Conservation (phyloP, 208 protist species). For the Angomonas deanei region DNA sequence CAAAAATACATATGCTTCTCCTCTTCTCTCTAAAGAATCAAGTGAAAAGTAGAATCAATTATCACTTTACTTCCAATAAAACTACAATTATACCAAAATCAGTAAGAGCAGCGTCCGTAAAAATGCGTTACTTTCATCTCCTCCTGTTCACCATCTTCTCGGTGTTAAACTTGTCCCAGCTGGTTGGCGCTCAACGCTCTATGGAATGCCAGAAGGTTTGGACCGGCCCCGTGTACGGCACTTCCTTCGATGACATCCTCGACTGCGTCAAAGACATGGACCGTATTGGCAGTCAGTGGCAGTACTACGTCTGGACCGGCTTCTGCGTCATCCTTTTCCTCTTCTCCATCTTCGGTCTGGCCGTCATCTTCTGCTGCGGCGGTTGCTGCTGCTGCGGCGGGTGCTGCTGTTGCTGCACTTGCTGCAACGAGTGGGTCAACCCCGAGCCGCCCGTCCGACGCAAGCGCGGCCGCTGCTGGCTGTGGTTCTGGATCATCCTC, state of each 20-base stretch:
- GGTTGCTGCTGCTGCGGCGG: slow-evolving; percentile 33
- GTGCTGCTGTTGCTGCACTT: slow-evolving; percentile 10
- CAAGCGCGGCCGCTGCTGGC: slow-evolving; percentile 29
- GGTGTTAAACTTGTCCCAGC: not conserved
- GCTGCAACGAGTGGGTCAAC: slow-evolving; percentile 4
- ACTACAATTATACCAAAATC: no score
- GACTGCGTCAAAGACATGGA: slow-evolving; percentile 45
- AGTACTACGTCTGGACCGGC: slow-evolving; percentile 48
- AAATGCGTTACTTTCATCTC: not conserved
- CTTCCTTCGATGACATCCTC: slow-evolving; percentile 33
- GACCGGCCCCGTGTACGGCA: slow-evolving; percentile 24
- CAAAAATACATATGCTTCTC: no score
- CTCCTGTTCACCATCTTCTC: not conserved
- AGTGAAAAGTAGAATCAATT: no score
- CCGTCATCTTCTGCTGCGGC: slow-evolving; percentile 47
- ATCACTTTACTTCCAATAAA: no score
- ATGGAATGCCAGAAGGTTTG: slow-evolving; percentile 72
- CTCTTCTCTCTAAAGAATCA: no score
- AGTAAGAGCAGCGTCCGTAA: not conserved
- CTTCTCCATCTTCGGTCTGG: slow-evolving; percentile 45
- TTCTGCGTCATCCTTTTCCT: slow-evolving; percentile 50
- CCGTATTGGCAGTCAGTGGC: slow-evolving; percentile 43
- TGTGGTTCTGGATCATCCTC: slow-evolving; percentile 69
- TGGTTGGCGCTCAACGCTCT: slow-evolving; percentile 31
- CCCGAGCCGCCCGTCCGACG: slow-evolving; percentile 20